Base-by-base conservation (phyloP, 148 eudicot species). In the Fallopia convolvulus region DNA sequence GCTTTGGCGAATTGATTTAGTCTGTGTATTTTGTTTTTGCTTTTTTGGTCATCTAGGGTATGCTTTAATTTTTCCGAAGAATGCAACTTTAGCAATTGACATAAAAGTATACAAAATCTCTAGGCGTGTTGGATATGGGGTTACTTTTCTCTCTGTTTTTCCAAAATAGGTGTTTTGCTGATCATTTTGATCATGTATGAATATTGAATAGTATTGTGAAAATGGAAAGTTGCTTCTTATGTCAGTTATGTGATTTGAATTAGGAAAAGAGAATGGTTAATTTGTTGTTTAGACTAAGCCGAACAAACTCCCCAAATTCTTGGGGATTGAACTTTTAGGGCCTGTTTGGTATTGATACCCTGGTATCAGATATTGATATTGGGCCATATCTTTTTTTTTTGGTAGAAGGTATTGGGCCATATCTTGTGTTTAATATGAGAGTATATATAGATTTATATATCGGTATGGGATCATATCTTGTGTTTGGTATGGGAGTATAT, bases 171-270 rank as follows among this genome's bases (percentile, higher is more conserved):
- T 3, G 58, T 17, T 6, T 52, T 23, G 66, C 66, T 60, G 66
- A 60, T 60, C 32, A 60, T 21, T 60, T 13, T 60, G 33, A 60
- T 23, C 66, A 61, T 61, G 36, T 61, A 56, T 56, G 63, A 15
- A 48, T 48, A 55, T 20, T 56, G 63, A 15, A 48, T 48, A 55
- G 61, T 21, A 8, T 55, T n/a, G 12, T 26, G 26, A 53, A 12
- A 61, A 61, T 61, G 68, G 32, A 61, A 61, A 61, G 68, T 26
- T 32, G 68, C 68, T 23, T 26, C 68, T 61, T 61, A 17, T 61
- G 30, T 12, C 21, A n/a, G 39, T 61, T 61, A 4, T 61, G 30
- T 12, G 21, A n/a, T 17, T 53, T n/a, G 3, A 53, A 47, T 14
- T 14, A 47, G 13, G 12, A 2, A 47, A 47, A 47, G 12, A 0